Evolutionary conservation across 495 filamentous ascomycete species (phyloP).

Genomic region (Aspergillus sparsus): DNA sequence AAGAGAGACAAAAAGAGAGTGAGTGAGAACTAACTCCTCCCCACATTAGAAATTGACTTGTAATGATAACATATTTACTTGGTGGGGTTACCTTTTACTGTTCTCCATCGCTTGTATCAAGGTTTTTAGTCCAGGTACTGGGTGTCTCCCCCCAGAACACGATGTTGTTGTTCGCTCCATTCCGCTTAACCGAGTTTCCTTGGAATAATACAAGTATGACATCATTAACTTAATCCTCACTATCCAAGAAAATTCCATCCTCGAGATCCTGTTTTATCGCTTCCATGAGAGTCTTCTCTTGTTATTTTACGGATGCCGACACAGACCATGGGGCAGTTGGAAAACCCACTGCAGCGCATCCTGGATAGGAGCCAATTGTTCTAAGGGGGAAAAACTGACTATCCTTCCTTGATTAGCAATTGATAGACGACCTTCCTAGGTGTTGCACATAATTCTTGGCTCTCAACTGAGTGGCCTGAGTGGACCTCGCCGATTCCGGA

Average conservation of each 20-base stretch:
- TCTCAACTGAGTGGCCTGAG: constrained; percentile 4
- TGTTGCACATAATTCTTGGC: constrained; percentile 14
- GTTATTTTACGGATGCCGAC: not conserved
- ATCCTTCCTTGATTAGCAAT: constrained; percentile 9
- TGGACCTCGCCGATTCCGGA: constrained; percentile 11
- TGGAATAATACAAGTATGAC: constrained; percentile 15
- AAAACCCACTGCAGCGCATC: constrained; percentile 15
- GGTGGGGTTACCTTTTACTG: not conserved
- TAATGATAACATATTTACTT: too few relatives aligned
- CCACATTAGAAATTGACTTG: too few relatives aligned
- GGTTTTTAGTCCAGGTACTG: constrained; percentile 5
- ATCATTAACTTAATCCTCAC: not conserved
- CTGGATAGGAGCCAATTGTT: constrained; percentile 11
- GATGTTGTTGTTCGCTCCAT: not conserved
- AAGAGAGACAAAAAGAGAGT: not conserved
- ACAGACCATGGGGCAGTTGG: not conserved
- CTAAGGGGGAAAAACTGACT: not conserved
- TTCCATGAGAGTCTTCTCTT: not conserved
- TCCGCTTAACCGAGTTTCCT: constrained; percentile 6
- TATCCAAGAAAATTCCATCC: not conserved
- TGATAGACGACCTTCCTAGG: constrained; percentile 4
- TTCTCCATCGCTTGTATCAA: constrained; percentile 1
- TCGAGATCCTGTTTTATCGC: not conserved
- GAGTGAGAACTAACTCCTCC: not conserved
- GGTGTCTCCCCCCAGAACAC: not conserved